Base-by-base conservation (phyloP, 352 stramenopile species). In the Vaucheria bursata region DNA sequence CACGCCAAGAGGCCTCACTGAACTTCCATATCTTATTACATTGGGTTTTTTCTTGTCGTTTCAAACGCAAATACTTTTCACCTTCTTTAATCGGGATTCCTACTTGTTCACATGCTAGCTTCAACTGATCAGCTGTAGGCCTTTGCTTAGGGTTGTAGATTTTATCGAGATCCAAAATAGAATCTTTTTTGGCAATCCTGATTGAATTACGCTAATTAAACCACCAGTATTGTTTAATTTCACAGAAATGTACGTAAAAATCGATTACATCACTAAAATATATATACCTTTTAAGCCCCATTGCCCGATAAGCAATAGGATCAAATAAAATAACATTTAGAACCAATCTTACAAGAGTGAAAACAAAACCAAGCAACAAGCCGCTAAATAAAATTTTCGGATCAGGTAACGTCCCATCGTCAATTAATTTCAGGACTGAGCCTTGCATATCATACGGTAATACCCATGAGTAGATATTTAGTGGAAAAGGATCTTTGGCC, bases 241-340 rank as follows among this genome's bases (percentile, higher is more conserved):
- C 39, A 4, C 53, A 49, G 40, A 81, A 52, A 4, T 70, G 76
- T 52, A 65, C 31, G 36, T 67, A 7, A 77, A 5, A 1, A 3
- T 53, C 2, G 32, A 71, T 1, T 31, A 50, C 32, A 5, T 4
- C n/a, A n/a, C n/a, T n/a, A n/a, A 35, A 52, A n/a, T 45, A 18
- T 12, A 71, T 70, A n/a, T 38, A 73, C 75, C 2, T 34, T 8
- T 72, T 1, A 1, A 72, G 65, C 3, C 32, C 6, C 65, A 72
- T 72, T 25, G 31, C 12, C 65, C 40, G 36, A 35, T 72, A 72
- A n/a, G 65, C 65, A 29, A 72, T 1, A 25, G 65, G 65, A 67
- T 81, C 77, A 34, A 73, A 70, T 18, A 78, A 7, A 7, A 39
- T 36, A 5, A 40, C 34, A 34, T 81, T 74, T 3, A 81, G 69